Evolutionary conservation across 2,329 filamentous ascomycete genomes (phyloP).

Genomic region (Xylariaceae sp.): DNA sequence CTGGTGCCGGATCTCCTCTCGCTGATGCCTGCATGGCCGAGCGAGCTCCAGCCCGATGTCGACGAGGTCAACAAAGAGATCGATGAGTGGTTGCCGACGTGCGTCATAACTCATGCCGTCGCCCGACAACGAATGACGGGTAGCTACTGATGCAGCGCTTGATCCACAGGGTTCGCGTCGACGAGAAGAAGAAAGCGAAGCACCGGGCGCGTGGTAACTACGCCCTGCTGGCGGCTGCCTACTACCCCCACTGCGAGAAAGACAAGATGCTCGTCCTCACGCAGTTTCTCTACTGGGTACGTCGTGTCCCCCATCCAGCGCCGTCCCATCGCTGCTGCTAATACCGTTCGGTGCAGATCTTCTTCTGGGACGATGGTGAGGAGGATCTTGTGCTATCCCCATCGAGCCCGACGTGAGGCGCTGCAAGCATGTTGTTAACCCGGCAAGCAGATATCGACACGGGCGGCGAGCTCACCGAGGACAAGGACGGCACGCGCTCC

Average conservation of each 20-base stretch:
- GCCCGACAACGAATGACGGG: neutral
- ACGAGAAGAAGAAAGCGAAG: constrained; percentile 19
- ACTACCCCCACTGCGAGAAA: constrained; percentile 21
- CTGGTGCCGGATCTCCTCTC: constrained; percentile 20
- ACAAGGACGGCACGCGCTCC: constrained; percentile 16
- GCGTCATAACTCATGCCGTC: constrained; percentile 2
- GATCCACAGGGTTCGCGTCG: constrained; percentile 20
- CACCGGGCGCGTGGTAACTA: constrained; percentile 21
- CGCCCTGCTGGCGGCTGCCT: constrained; percentile 18
- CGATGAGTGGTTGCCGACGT: constrained; percentile 22
- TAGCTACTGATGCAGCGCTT: constrained; percentile 6
- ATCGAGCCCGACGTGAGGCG: no score
- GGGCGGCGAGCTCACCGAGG: constrained; percentile 21
- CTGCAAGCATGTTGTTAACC: no score
- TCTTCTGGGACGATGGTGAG: constrained; percentile 23
- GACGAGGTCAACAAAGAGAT: constrained; percentile 19
- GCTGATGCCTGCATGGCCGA: constrained; percentile 21
- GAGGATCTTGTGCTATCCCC: no score
- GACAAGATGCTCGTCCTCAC: constrained; percentile 20
- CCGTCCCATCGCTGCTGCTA: neutral
- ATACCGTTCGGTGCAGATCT: constrained; percentile 15
- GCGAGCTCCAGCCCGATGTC: constrained; percentile 17
- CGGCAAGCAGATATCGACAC: constrained; percentile 21
- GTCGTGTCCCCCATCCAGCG: neutral
- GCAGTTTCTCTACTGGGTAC: constrained; percentile 23